These are phyloP conservation scores for Saccharomyces hybrid DNA, from an alignment of 1,139 yeast genomes.

Conservation along the genomic window DNA sequence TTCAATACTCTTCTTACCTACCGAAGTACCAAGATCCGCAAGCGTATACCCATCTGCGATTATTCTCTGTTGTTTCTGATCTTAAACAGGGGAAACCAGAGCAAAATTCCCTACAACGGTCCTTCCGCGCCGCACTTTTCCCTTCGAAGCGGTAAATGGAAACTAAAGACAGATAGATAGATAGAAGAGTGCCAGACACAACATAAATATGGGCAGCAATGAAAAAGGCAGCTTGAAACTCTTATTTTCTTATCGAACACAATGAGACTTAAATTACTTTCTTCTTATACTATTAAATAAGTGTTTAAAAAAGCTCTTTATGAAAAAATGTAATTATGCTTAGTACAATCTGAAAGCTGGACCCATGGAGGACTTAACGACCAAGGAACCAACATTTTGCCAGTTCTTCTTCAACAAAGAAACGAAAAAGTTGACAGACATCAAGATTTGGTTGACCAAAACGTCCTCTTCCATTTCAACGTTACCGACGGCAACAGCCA, in stretches of 20 bases:
- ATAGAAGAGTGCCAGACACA: too few relatives aligned
- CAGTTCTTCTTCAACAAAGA: too few relatives aligned
- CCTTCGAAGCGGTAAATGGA: neutral
- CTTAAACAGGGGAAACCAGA: neutral
- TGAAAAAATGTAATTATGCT: constrained; percentile 21
- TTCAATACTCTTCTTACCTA: neutral
- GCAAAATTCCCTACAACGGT: neutral
- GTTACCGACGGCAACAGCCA: too few relatives aligned
- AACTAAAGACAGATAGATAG: too few relatives aligned
- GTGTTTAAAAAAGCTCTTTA: constrained; percentile 1
- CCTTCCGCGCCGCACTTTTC: neutral
- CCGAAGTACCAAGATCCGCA: neutral
- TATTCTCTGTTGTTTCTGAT: neutral
- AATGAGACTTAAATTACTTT: neutral
- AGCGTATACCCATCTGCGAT: neutral
- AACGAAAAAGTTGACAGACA: too few relatives aligned
- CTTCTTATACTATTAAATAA: constrained; percentile 1
- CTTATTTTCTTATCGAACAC: neutral
- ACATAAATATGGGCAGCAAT: too few relatives aligned
- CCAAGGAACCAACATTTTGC: too few relatives aligned
- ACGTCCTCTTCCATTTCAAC: too few relatives aligned
- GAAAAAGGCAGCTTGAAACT: too few relatives aligned
- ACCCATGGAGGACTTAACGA: too few relatives aligned
- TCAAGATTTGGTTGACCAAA: too few relatives aligned
- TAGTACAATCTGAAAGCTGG: constrained; percentile 99